These are phyloP conservation scores for Phialophora verrucosa DNA, from an alignment of 2,329 filamentous ascomycete species.

Conservation along the genomic window DNA sequence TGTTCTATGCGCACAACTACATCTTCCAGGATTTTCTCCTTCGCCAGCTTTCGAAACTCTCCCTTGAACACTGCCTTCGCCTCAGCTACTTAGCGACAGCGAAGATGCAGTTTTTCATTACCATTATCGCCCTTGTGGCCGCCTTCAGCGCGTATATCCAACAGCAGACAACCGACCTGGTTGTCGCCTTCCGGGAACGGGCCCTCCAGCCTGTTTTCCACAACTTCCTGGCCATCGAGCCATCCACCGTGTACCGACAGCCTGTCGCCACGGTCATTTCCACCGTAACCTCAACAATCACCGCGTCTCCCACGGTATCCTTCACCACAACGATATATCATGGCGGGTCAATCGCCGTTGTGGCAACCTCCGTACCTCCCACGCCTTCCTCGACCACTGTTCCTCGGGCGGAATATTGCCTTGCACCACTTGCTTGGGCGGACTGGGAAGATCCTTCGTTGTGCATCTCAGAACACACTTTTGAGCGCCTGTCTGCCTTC, in stretches of 20 bases:
- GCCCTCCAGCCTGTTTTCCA: constrained; percentile 2
- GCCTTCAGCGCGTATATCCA: neutral
- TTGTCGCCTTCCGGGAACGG: constrained; percentile 1
- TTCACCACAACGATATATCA: neutral
- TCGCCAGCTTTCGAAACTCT: neutral
- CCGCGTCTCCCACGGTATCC: neutral
- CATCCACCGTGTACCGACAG: neutral
- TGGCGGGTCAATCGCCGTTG: neutral
- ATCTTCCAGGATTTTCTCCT: neutral
- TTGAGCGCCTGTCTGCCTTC: neutral
- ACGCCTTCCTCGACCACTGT: neutral
- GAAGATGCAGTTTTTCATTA: neutral
- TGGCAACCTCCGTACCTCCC: neutral
- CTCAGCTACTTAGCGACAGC: neutral
- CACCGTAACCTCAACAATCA: constrained; percentile 10
- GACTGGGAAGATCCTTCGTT: neutral
- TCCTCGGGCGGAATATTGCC: neutral
- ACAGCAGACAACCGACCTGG: constrained; percentile 4
- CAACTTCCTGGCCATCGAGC: constrained; percentile 13
- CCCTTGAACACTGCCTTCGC: neutral
- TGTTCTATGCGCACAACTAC: neutral
- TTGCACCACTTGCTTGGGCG: constrained; percentile 4
- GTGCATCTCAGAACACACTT: neutral
- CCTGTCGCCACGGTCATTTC: neutral
- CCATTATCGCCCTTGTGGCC: constrained; percentile 2